Evolutionary conservation across 2,329 filamentous ascomycete genomes (phyloP), one percentile per base, ranked within the genome.

Genomic region (Knufia petricola): DNA sequence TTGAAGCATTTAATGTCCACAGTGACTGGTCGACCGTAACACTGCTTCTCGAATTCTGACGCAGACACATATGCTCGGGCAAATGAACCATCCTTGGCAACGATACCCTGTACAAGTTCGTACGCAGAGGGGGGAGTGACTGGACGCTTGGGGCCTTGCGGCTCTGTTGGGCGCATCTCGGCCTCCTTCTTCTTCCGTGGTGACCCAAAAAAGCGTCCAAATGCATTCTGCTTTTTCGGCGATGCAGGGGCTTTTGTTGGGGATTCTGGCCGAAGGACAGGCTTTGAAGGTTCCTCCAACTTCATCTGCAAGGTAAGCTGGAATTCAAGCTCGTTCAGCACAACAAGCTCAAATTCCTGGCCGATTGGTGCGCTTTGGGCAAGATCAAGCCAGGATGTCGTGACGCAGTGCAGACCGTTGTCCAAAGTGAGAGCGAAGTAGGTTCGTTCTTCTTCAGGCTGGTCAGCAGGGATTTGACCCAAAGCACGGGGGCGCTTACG

Each of bases 351-450:
- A 59, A 98, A 98, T 64, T 98, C 92, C 63, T 98, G 92, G 4
- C 90, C 92, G 58, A 98, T 96, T 0, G 92, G 88, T 1, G 92
- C 90, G 51, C 85, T 90, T 58, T 85, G 85, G 17, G 87, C 88
- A 51, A 98, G 74, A 65, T 98, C 92, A 7, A 96, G 75, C 86
- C 88, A 95, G 0, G 88, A 84, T 2, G 92, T 98, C 0, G 92
- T 98, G 13, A 98, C 92, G 61, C 92, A 98, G 65, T 98, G 92
- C 1, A 98, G 79, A 21, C 92, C 92, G 56, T 98, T 98, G 66
- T 98, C 92, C n/a, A 98, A 77, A 0, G 92, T 98, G 9, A 98
- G 77, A 59, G 90, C 89, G 70, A 98, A 98, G 77, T 87, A 92
- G 2, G 87, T 87, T 48, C 87, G 82, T 67, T 96, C 89, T 61